Base-by-base conservation (phyloP, 2,329 filamentous ascomycete genomes). In the Fusarium chlamydosporum region DNA sequence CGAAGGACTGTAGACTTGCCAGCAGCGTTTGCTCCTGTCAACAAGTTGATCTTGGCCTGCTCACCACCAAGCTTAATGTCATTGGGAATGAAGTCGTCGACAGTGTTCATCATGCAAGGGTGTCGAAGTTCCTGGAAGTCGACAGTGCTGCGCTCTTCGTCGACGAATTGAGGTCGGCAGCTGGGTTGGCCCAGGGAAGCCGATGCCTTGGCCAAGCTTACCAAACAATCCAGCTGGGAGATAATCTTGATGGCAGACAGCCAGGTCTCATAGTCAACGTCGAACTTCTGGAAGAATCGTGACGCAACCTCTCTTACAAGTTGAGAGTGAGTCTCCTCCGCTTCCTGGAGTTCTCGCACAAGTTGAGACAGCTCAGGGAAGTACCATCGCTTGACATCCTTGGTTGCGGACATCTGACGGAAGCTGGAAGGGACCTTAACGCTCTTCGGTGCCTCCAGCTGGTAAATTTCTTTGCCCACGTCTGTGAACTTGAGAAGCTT, bases 321-420 rank as follows among this genome's bases (percentile, higher is more conserved):
- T 75, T 99, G 95, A 6, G 90, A 90, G 79, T 98, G 96, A 1
- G 89, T 96, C 78, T 99, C 96, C 76, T 97, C 94, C 2, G 94
- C 92, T 80, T 99, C 96, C 76, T 97, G 96, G 18, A 98, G 85
- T 72, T 93, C 87, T 50, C 95, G 91, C 23, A 99, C 94, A 3
- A 97, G 87, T 29, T 87, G 85, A 15, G 92, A 91, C 15, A 98
- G 85, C 74, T 97, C 92, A 2, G 90, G 86, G 72, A 94, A 97
- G 82, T 98, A 99, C 83, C 95, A 99, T 1, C 96, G 91, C 80
- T 97, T 97, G 75, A 96, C 92, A 58, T 91, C 89, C 67, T 91
- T 88, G 0, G 96, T 98, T 1, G 94, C 92, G 6, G 96, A 98
- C 94, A 98, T 97, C 76, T 98, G 95, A 67, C 94, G 90, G 94